Percentiles rank a stretch among this genome's conserved stretches.
These are phyloP conservation scores for Calamus simplicifolius DNA, from an alignment of 176 grass and related monocot genomes.

Conservation along the genomic window DNA sequence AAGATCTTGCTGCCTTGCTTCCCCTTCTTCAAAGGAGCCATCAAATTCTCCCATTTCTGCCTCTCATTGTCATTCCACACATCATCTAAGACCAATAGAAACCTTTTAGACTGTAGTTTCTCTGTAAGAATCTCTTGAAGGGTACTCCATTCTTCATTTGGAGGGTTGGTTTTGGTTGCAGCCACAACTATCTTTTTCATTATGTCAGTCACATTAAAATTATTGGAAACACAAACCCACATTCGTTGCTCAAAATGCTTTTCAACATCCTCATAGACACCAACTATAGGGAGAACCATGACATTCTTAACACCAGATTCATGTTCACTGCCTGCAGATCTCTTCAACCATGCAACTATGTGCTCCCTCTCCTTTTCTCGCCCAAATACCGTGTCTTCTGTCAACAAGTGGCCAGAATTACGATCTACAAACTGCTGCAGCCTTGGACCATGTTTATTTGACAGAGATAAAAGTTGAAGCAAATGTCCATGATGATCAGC, in stretches of 20 bases:
- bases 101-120: conserved; percentile 19
- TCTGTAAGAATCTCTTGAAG: conserved; percentile 18
- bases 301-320: background rate
- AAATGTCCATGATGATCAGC: background rate
- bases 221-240: conserved; percentile 24
- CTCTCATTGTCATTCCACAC: conserved; percentile 30
- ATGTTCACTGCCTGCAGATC: too few species aligned
- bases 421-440: too few species aligned
- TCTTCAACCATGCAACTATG: too few species aligned
- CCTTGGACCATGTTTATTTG: too few species aligned
- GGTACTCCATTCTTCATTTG: too few species aligned
- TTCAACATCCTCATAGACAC: background rate
- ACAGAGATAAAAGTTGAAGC: too few species aligned
- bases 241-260: background rate
- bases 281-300: conserved; percentile 11
- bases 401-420: too few species aligned
- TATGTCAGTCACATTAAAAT: conserved; percentile 11
- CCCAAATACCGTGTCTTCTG: too few species aligned
- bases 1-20: conserved; percentile 23
- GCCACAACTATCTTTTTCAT: background rate
- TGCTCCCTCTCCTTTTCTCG: too few species aligned
- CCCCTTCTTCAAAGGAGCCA: conserved; percentile 26
- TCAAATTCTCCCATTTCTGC: conserved; percentile 19
- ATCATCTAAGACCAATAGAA: conserved; percentile 37
- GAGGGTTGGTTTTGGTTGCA: too few species aligned